A percentile compares a stretch with the other conserved stretches of the same genome.
Evolutionary conservation across 208 protist genomes (phyloP).

Genomic region (Leishmania guyanensis): DNA sequence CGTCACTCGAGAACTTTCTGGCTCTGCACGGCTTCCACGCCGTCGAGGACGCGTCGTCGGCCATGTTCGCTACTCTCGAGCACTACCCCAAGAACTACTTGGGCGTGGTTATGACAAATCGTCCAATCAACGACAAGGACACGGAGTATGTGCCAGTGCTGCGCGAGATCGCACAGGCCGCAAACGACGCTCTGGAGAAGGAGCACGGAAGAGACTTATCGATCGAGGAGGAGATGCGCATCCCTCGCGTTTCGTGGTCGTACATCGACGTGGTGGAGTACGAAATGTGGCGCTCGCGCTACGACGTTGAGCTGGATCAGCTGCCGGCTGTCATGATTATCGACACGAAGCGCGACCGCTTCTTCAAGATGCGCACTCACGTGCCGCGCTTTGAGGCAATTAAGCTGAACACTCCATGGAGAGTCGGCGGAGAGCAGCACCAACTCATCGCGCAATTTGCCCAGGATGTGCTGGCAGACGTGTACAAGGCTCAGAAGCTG

Average conservation of each 20-base stretch:
- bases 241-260: conserved; percentile 53
- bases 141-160: conserved; percentile 67
- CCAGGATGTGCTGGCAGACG: conserved; percentile 49
- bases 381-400: conserved; percentile 66
- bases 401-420: conserved; percentile 69
- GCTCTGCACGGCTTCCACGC: conserved; percentile 67
- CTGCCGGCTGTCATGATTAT: conserved; percentile 81
- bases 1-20: conserved; percentile 51
- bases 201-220: conserved; percentile 21
- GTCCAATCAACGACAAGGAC: conserved; percentile 41
- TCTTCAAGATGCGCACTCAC: conserved; percentile 65
- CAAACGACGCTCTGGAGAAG: conserved; percentile 33
- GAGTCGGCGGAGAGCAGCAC: conserved; percentile 60
- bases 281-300: conserved; percentile 59
- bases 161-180: conserved; percentile 63
- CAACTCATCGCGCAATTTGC: conserved; percentile 59
- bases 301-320: conserved; percentile 54
- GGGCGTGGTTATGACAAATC: conserved; percentile 64
- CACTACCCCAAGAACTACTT: conserved; percentile 61
- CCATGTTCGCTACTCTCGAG: conserved; percentile 50
- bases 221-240: conserved; percentile 29
- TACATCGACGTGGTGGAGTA: conserved; percentile 57
- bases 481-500: conserved; percentile 63
- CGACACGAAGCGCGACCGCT: conserved; percentile 68
- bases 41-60: conserved; percentile 61